Percentiles rank a stretch among this genome's conserved stretches.
These are phyloP conservation scores for Andrographis paniculata DNA, from an alignment of 305 asterid genomes.

Conservation along the genomic window DNA sequence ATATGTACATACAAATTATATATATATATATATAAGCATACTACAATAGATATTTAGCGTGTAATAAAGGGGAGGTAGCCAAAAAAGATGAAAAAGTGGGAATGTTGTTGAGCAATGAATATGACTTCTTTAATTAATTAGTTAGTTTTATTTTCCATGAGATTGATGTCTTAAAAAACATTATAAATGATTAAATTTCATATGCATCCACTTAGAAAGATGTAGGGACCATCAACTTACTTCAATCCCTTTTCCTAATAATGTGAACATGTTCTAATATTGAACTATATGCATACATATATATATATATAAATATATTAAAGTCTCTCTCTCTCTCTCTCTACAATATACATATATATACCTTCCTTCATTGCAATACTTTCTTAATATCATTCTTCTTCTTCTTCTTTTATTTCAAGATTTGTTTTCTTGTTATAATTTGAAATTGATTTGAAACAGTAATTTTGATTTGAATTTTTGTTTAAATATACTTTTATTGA, in stretches of 20 bases:
- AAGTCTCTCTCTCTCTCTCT: background rate
- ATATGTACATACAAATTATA: too few relatives aligned
- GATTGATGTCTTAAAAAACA: conserved; percentile 27
- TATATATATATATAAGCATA: too few relatives aligned
- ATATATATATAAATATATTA: too few relatives aligned
- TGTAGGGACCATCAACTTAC: conserved; percentile 41
- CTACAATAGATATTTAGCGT: background rate
- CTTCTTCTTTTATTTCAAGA: too few relatives aligned
- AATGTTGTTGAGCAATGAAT: background rate
- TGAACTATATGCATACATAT: background rate
- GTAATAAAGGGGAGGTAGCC: conserved; percentile 1
- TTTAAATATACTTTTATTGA: background rate
- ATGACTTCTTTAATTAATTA: too few relatives aligned
- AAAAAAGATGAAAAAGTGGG: conserved; percentile 24
- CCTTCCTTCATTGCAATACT: conserved; percentile 23
- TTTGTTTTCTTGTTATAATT: too few relatives aligned
- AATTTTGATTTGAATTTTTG: too few relatives aligned
- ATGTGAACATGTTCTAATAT: conserved; percentile 7
- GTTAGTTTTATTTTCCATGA: conserved; percentile 31
- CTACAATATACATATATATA: conserved; percentile 6
- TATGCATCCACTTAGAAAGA: conserved; percentile 39
- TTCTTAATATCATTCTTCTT: conserved; percentile 8
- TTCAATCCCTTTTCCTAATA: conserved; percentile 16
- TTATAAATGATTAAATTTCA: conserved; percentile 16
- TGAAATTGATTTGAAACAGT: too few relatives aligned